A percentile compares a stretch with the other conserved stretches of the same genome.
Evolutionary conservation across 805 yeast species (phyloP).

Genomic region (Myxozyma nipponensis): DNA sequence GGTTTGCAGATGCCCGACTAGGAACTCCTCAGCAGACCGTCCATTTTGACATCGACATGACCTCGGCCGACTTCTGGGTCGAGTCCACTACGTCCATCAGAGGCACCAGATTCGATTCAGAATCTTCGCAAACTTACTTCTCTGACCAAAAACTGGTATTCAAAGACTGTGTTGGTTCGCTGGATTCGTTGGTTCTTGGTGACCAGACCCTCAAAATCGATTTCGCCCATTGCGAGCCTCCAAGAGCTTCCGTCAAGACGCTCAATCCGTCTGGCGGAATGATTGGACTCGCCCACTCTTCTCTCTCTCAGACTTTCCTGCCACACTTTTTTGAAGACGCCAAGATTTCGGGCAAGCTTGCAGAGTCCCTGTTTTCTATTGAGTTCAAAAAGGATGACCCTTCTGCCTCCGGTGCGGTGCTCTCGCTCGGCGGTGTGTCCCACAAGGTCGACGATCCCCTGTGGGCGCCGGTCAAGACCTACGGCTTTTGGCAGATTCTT

Average conservation of each 20-base stretch:
- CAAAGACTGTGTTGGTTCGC: slow-evolving; percentile 23
- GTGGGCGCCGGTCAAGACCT: slow-evolving; percentile 25
- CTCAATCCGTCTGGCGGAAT: slow-evolving; percentile 27
- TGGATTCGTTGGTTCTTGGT: slow-evolving; percentile 15
- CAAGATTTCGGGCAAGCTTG: slow-evolving; percentile 4
- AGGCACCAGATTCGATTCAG: slow-evolving; percentile 21
- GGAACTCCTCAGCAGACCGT: slow-evolving; percentile 22
- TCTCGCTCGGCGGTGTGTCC: slow-evolving; percentile 20
- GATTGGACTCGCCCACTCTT: slow-evolving; percentile 26
- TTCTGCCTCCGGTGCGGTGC: slow-evolving; percentile 3
- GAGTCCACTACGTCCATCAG: slow-evolving; percentile 23
- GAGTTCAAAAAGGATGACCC: slow-evolving; percentile 13
- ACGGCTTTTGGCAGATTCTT: slow-evolving; percentile 27
- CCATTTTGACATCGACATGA: slow-evolving; percentile 25
- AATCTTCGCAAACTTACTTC: slow-evolving; percentile 23
- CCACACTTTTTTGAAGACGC: slow-evolving; percentile 21
- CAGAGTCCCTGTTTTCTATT: slow-evolving; percentile 17
- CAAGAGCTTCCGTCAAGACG: slow-evolving; percentile 22
- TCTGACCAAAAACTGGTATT: slow-evolving; percentile 20
- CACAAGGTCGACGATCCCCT: slow-evolving; percentile 24
- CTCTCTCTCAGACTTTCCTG: slow-evolving; percentile 22
- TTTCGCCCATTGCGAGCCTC: slow-evolving; percentile 27
- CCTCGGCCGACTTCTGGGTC: slow-evolving; percentile 27
- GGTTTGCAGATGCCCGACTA: slow-evolving; percentile 14
- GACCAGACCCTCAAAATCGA: slow-evolving; percentile 6